Percentiles rank a stretch among this genome's conserved stretches.
Evolutionary conservation across 768 basidiomycete species (phyloP).

Genomic region (Mycena rosella): DNA sequence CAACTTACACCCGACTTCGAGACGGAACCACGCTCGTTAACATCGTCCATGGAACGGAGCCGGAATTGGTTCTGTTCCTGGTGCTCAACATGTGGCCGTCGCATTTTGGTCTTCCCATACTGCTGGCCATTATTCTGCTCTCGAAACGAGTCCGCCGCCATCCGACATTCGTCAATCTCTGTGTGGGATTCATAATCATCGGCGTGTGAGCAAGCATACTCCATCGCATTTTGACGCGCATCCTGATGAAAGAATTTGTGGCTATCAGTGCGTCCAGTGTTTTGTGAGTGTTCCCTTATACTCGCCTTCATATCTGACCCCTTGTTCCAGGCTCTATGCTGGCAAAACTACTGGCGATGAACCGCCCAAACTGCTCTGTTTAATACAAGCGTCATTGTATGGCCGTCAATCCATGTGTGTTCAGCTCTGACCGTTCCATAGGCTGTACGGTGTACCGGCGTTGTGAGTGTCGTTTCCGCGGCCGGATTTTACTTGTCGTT

Average conservation of each 20-base stretch:
- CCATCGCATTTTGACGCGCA: background rate
- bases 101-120: slow-evolving; percentile 61
- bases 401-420: background rate
- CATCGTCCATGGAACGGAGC: slow-evolving; percentile 27
- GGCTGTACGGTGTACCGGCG: slow-evolving; percentile 58
- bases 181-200: slow-evolving; percentile 58
- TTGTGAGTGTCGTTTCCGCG: slow-evolving; percentile 49
- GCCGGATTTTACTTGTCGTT: background rate
- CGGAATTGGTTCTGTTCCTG: slow-evolving; percentile 11
- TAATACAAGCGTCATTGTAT: slow-evolving; percentile 62
- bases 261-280: slow-evolving; percentile 53
- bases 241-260: background rate
- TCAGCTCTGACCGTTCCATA: background rate
- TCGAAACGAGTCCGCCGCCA: slow-evolving; percentile 59
- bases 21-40: slow-evolving; percentile 19
- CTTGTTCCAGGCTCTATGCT: slow-evolving; percentile 53
- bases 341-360: slow-evolving; percentile 59
- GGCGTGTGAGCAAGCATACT: slow-evolving; percentile 53
- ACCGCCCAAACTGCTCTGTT: slow-evolving; percentile 56
- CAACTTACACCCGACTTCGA: background rate
- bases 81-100: slow-evolving; percentile 65
- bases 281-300: slow-evolving; percentile 45
- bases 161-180: slow-evolving; percentile 61
- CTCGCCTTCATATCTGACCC: slow-evolving; percentile 1
- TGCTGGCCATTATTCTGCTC: slow-evolving; percentile 54